Percentiles rank a stretch among this genome's conserved stretches.
These are phyloP conservation scores for Ampelomyces quisqualis DNA, from an alignment of 2,329 filamentous ascomycete species.

Conservation along the genomic window DNA sequence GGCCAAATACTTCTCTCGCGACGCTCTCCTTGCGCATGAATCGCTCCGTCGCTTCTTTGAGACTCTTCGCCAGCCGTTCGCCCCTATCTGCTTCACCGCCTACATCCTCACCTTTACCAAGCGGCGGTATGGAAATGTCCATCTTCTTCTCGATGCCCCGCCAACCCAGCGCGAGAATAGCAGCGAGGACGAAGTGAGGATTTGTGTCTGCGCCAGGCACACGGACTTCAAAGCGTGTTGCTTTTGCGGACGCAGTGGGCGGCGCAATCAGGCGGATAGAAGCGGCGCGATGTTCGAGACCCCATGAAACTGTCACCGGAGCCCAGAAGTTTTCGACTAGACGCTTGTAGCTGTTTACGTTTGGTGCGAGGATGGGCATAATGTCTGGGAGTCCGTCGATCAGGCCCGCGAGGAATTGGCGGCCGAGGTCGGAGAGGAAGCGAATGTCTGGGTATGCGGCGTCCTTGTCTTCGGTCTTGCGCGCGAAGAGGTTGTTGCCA, in stretches of 20 bases:
- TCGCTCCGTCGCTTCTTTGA: slow-evolving; percentile 78
- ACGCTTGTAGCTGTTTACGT: slow-evolving; percentile 96
- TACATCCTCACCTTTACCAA: slow-evolving; percentile 82
- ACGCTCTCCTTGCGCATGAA: slow-evolving; percentile 80
- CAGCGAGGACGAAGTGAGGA: slow-evolving; percentile 80
- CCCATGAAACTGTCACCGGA: slow-evolving; percentile 96
- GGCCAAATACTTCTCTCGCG: slow-evolving; percentile 89
- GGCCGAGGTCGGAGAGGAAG: slow-evolving; percentile 80
- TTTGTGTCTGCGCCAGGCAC: slow-evolving; percentile 95
- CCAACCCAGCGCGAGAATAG: slow-evolving; percentile 85
- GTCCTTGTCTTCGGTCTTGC: slow-evolving; percentile 69
- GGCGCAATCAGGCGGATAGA: slow-evolving; percentile 88
- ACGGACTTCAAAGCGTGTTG: slow-evolving; percentile 88
- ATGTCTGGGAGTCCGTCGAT: slow-evolving; percentile 87
- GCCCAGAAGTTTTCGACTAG: slow-evolving; percentile 99
- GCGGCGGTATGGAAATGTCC: slow-evolving; percentile 74
- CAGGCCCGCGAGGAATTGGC: slow-evolving; percentile 89
- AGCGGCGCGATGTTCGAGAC: slow-evolving; percentile 89
- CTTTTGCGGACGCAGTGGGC: slow-evolving; percentile 78
- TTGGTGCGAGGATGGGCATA: slow-evolving; percentile 93
- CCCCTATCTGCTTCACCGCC: slow-evolving; percentile 72
- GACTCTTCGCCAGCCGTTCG: slow-evolving; percentile 74
- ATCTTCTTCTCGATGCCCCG: slow-evolving; percentile 91
- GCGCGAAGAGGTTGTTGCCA: slow-evolving; percentile 82
- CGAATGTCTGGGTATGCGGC: slow-evolving; percentile 62